Evolutionary conservation across 352 stramenopile genomes (phyloP).

Genomic region (Phytopythium ostracodes): DNA sequence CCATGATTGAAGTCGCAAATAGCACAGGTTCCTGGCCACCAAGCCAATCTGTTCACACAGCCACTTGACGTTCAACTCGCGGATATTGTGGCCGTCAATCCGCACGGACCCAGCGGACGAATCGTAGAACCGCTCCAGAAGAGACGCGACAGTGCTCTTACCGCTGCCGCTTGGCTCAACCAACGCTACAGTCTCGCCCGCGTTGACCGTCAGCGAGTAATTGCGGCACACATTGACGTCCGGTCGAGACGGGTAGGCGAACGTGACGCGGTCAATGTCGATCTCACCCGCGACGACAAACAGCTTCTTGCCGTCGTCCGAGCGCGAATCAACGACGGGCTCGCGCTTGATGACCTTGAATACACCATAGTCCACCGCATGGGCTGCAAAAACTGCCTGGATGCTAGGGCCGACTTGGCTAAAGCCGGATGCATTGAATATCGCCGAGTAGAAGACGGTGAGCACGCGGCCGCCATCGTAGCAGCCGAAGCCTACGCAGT

Average conservation of each 20-base stretch:
- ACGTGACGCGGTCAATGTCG: slow-evolving; percentile 74
- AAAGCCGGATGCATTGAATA: too few relatives aligned
- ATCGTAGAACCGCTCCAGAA: slow-evolving; percentile 65
- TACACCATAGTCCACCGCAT: too few relatives aligned
- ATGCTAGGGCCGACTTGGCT: too few relatives aligned
- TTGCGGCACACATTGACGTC: slow-evolving; percentile 27
- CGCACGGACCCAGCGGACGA: slow-evolving; percentile 27
- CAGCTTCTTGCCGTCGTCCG: too few relatives aligned
- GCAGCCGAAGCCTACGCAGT: too few relatives aligned
- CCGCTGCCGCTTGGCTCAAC: slow-evolving; percentile 49
- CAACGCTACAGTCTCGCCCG: slow-evolving; percentile 46
- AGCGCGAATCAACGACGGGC: too few relatives aligned
- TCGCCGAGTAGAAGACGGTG: too few relatives aligned
- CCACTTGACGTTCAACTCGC: slow-evolving; percentile 57
- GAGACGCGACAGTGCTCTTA: slow-evolving; percentile 54
- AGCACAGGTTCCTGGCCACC: slow-evolving; percentile 82
- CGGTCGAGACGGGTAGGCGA: slow-evolving; percentile 43
- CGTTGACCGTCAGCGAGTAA: slow-evolving; percentile 36
- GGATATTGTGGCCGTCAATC: slow-evolving; percentile 54
- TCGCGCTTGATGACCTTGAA: too few relatives aligned
- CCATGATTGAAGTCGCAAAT: slow-evolving; percentile 68
- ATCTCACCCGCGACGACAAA: slow-evolving; percentile 44
- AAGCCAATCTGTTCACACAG: slow-evolving; percentile 74
- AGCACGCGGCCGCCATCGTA: too few relatives aligned
- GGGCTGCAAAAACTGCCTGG: too few relatives aligned